Evolutionary conservation across 495 filamentous ascomycete species (phyloP).

Genomic region (Neurospora sublineolata): DNA sequence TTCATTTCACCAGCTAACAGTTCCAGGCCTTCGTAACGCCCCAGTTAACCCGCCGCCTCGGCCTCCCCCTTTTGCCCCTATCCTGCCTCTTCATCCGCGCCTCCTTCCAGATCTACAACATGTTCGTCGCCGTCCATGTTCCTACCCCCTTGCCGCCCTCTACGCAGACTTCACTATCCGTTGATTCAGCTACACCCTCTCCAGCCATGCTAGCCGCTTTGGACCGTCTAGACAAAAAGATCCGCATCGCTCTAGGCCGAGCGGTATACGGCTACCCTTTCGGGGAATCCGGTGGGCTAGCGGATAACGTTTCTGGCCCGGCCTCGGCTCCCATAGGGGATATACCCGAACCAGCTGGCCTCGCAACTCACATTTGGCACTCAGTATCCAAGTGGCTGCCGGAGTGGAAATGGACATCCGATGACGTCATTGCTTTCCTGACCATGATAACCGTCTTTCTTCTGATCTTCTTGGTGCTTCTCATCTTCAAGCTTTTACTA

Average conservation of each 20-base stretch:
- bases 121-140: constrained; percentile 83
- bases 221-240: constrained; percentile 61
- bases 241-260: constrained; percentile 58
- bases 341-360: neutral
- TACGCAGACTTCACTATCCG: constrained; percentile 49
- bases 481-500: constrained; percentile 72
- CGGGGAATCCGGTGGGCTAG: constrained; percentile 2
- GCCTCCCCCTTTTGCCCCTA: constrained; percentile 83
- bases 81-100: constrained; percentile 93
- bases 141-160: constrained; percentile 63
- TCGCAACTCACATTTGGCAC: constrained; percentile 16
- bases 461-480: constrained; percentile 61
- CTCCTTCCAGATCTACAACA: constrained; percentile 92
- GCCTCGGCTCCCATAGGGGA: neutral
- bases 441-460: constrained; percentile 75
- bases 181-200: constrained; percentile 41
- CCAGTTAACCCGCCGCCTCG: constrained; percentile 73
- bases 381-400: constrained; percentile 19
- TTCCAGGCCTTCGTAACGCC: constrained; percentile 72
- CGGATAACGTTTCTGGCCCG: constrained; percentile 1
- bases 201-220: constrained; percentile 61
- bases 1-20: neutral
- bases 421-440: constrained; percentile 55
- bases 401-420: constrained; percentile 28
- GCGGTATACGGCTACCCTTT: constrained; percentile 46